A percentile compares a stretch with the other conserved stretches of the same genome.
phyloP scores from a whole-genome alignment of 2,329 filamentous ascomycete genomes.

The Colletotrichum plurivorum region DNA sequence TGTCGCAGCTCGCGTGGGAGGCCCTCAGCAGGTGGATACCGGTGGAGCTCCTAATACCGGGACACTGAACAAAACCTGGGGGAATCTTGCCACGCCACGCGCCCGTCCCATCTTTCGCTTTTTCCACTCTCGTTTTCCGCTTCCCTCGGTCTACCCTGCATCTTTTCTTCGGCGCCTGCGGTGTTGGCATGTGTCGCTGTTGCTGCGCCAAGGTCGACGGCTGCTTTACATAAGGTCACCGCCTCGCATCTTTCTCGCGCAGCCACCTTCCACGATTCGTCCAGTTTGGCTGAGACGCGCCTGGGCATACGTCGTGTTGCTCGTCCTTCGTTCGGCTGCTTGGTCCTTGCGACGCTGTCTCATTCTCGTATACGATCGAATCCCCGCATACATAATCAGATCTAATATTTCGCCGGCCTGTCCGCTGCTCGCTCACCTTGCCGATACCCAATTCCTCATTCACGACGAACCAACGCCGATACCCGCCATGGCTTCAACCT shows the following conservation, averaged over 20 bases:
- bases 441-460: background rate
- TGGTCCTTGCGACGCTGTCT: slow-evolving; percentile 16
- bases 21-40: background rate
- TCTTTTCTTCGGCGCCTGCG: background rate
- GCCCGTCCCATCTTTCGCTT: slow-evolving; percentile 27
- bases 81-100: slow-evolving; percentile 31
- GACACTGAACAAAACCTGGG: slow-evolving; percentile 23
- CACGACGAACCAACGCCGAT: background rate
- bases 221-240: slow-evolving; percentile 25
- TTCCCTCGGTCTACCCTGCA: slow-evolving; percentile 32
- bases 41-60: slow-evolving; percentile 20
- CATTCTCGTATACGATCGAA: slow-evolving; percentile 3
- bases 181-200: slow-evolving; percentile 11
- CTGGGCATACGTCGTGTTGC: slow-evolving; percentile 18
- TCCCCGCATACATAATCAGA: slow-evolving; percentile 31
- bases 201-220: background rate
- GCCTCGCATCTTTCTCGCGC: slow-evolving; percentile 5
- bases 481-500: slow-evolving; percentile 14
- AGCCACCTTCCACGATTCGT: slow-evolving; percentile 7
- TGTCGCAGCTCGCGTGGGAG: background rate
- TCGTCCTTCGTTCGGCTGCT: background rate
- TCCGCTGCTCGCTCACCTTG: background rate
- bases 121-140: slow-evolving; percentile 5
- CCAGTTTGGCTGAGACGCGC: slow-evolving; percentile 22
- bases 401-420: slow-evolving; percentile 29